phyloP scores from a whole-genome alignment of 352 stramenopile genomes.

The Blastocystis sp. region DNA sequence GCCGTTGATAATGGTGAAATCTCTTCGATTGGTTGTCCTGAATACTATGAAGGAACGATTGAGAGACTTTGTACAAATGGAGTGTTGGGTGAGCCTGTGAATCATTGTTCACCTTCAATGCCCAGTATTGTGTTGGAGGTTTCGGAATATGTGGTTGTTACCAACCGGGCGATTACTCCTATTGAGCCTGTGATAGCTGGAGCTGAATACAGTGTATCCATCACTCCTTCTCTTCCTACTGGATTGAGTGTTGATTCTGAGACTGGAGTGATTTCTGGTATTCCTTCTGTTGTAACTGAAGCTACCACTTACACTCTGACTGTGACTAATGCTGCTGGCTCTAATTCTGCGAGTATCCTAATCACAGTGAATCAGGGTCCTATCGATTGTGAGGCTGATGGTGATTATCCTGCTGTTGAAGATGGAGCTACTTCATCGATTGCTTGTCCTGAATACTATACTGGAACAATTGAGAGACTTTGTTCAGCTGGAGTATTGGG shows the following conservation, averaged over 20 bases:
- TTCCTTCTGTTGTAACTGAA: not conserved
- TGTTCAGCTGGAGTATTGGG: constrained; percentile 1
- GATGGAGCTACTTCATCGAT: not conserved
- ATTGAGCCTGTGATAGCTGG: constrained; percentile 32
- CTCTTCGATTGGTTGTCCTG: not conserved
- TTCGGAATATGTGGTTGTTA: not conserved
- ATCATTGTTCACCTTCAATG: not conserved
- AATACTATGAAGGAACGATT: not conserved
- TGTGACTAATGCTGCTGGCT: constrained; percentile 1
- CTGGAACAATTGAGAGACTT: not conserved
- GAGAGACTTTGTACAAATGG: not conserved
- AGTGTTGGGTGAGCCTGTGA: not conserved
- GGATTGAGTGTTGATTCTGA: not conserved
- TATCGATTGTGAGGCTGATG: constrained; percentile 2
- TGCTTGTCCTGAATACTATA: not conserved
- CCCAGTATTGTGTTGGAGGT: not conserved
- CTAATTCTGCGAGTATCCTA: not conserved
- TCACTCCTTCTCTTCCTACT: constrained; percentile 12
- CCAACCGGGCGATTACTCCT: not conserved
- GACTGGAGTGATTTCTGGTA: not conserved
- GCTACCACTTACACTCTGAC: not conserved
- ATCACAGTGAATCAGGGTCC: constrained; percentile 22
- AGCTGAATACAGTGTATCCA: not conserved
- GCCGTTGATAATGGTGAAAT: not conserved
- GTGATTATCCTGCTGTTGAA: not conserved